phyloP scores from a whole-genome alignment of 495 filamentous ascomycete genomes.

The Penicillium flavigenum region DNA sequence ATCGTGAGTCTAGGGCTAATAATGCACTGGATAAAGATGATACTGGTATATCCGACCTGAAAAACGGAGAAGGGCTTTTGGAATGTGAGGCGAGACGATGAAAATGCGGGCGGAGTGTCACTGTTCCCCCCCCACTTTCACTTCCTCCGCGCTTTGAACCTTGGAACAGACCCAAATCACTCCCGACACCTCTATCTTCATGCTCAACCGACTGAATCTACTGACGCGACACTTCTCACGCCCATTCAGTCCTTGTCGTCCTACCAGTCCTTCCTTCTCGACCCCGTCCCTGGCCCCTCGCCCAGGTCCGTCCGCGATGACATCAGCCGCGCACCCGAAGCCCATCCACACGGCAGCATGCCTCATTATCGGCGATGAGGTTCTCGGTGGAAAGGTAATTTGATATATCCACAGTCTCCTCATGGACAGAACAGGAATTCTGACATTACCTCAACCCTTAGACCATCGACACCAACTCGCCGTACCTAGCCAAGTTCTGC shows the following conservation, averaged over 20 bases:
- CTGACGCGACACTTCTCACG: constrained; percentile 70
- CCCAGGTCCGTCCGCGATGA: constrained; percentile 47
- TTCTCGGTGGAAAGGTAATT: constrained; percentile 88
- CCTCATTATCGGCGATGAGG: constrained; percentile 94
- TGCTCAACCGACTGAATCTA: constrained; percentile 75
- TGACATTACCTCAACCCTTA: constrained; percentile 25
- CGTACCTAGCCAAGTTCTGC: constrained; percentile 89
- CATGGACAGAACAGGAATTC: not conserved
- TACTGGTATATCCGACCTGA: not conserved
- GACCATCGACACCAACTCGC: constrained; percentile 90
- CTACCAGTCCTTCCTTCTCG: constrained; percentile 32
- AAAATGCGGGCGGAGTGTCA: constrained; percentile 28
- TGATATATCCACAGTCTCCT: not conserved
- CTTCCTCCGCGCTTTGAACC: constrained; percentile 9
- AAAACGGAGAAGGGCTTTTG: constrained; percentile 7
- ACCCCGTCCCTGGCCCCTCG: constrained; percentile 37
- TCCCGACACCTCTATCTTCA: constrained; percentile 31
- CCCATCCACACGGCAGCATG: constrained; percentile 89
- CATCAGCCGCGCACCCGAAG: constrained; percentile 53
- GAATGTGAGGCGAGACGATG: constrained; percentile 16
- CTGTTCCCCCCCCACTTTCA: constrained; percentile 27
- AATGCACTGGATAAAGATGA: not conserved
- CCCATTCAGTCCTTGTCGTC: constrained; percentile 50
- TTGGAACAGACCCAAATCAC: not conserved
- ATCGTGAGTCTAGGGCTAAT: not conserved